These are phyloP conservation scores for Tricholoma bakamatsutake DNA, from an alignment of 768 basidiomycete species.

Conservation along the genomic window DNA sequence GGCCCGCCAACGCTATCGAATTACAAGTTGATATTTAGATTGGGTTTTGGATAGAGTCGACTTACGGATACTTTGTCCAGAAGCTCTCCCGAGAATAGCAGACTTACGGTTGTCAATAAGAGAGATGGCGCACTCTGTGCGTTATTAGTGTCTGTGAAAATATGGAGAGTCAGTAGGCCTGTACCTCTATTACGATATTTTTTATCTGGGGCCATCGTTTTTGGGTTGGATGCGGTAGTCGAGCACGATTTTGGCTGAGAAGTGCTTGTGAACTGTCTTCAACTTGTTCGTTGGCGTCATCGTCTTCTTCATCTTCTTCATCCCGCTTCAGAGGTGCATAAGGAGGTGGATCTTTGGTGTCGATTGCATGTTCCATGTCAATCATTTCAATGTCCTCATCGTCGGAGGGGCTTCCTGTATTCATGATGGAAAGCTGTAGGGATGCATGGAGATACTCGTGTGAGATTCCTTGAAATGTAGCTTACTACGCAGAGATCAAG, in stretches of 20 bases:
- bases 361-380: constrained; percentile 9
- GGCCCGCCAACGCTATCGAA: constrained; percentile 71
- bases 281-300: constrained; percentile 29
- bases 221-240: background rate
- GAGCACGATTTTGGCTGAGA: constrained; percentile 21
- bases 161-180: constrained; percentile 12
- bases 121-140: constrained; percentile 84
- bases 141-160: background rate
- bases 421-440: constrained; percentile 7
- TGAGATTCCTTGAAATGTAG: too few relatives aligned
- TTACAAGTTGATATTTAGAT: too few relatives aligned
- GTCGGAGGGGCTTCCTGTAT: constrained; percentile 19
- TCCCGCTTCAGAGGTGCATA: background rate
- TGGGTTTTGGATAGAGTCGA: constrained; percentile 4
- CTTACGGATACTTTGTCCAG: constrained; percentile 80
- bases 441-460: background rate
- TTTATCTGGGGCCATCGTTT: constrained; percentile 50
- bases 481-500: too few relatives aligned
- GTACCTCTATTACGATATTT: constrained; percentile 67
- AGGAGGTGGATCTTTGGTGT: constrained; percentile 7
- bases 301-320: constrained; percentile 30
- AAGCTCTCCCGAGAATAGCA: constrained; percentile 88
- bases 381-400: constrained; percentile 33
- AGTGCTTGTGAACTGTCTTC: constrained; percentile 35
- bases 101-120: constrained; percentile 73